Evolutionary conservation across 441 rosid genomes (phyloP), one percentile per base, ranked within the genome.

Genomic region (Pelargonium exstipulatum): DNA sequence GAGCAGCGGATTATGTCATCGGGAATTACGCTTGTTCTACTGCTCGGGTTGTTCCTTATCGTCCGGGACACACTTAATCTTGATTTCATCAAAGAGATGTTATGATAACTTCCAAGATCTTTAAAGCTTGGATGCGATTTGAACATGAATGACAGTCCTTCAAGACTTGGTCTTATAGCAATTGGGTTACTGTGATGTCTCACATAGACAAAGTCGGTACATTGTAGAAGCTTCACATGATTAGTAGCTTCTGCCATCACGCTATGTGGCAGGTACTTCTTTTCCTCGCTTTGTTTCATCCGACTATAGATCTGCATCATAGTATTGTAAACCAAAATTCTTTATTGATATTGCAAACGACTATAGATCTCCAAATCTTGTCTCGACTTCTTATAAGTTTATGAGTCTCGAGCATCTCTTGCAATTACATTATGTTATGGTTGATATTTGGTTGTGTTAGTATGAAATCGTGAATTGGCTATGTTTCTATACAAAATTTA

Each of bases 1-100:
- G 99, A 94, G 78, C 97, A 90, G 83, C 83, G 87, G 75, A 91
- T 90, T 22, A 91, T 86, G 94, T 90, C 96, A 2, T 91, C 99
- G 0, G 99, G 99, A 61, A 83, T 91, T 40, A 69, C 82, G 90
- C 80, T 91, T 69, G 98, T 94, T 73, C 1, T 88, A 69, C 80
- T 88, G 55, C 84, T 88, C 0, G 98, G 97, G 9, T 72, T 94
- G 53, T 91, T 88, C 75, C 97, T 94, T 53, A 84, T 94, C 2
- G 82, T 94, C 29, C 88, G 88, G 26, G 99, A 94, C 73, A 91
- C 99, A 10, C 85, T 94, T 63, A 88, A 83, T 77, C 96, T 91
- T 62, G 96, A 88, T 66, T 85, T 94, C 86, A 80, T 94, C 74
- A 90, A 77, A 80, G 92, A 88, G 62, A 66, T 94, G 88, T 74